Base-by-base conservation (phyloP, 306 rosid genomes). In the Neltuma alba region DNA sequence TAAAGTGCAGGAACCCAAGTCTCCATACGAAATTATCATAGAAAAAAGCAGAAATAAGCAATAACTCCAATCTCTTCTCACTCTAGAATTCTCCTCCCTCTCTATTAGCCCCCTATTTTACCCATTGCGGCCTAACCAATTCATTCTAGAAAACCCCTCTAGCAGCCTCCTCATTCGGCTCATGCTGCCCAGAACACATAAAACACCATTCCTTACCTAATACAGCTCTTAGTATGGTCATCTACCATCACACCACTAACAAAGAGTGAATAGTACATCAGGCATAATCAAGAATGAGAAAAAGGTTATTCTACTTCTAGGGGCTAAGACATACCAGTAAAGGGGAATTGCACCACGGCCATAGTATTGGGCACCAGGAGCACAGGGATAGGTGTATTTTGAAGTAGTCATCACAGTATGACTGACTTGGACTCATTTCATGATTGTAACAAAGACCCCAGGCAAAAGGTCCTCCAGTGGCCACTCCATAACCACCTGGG, bases 291-390 rank as follows among this genome's bases (percentile, higher is more conserved):
- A 60, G 28, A 72, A 37, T 23, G 20, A 38, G 50, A 52, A 65
- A 50, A 72, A 37, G 27, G 62, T 11, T 31, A 21, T 72, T 64
- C 48, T 7, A 47, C 27, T 74, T 28, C 15, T 30, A 7, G 33
- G 28, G 62, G 27, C 62, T 34, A 23, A 64, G 77, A 58, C 90
- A 41, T 77, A 94, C 99, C 99, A 92, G 93, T 85, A 94, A 80
- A 94, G 80, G 20, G 97, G 99, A 65, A 94, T 47, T 68, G 99
- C 99, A 48, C 99, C 99, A 40, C 99, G 99, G 66, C 99, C 99
- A 15, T 87, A 92, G 87, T 94, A 94, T 0, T 87, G 89, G 25
- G 95, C 97, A 61, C 97, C 97, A 47, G 99, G 97, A 77, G 89
- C n/a, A 85, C 99, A 94, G 40, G 99, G 99, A 58, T 91, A 91